phyloP scores from a whole-genome alignment of 495 filamentous ascomycete species.

The Astrocystis sublimbata region DNA sequence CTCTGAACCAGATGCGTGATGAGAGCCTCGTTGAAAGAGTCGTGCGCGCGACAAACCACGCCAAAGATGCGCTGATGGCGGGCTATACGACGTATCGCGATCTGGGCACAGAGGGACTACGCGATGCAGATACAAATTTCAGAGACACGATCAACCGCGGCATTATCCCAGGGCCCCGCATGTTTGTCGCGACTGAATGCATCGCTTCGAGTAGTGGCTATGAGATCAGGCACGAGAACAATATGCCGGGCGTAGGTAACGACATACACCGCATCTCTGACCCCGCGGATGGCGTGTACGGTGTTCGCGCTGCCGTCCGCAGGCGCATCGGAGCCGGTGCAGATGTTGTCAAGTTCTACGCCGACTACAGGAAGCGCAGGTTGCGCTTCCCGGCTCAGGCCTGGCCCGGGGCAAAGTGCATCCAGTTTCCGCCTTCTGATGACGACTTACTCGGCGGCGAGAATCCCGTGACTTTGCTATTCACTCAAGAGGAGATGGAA shows the following conservation, averaged over 20 bases:
- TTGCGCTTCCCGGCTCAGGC: slow-evolving; percentile 45
- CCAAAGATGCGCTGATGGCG: slow-evolving; percentile 49
- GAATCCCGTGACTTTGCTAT: slow-evolving; percentile 47
- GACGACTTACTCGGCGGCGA: slow-evolving; percentile 31
- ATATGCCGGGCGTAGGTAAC: slow-evolving; percentile 26
- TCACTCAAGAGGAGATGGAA: slow-evolving; percentile 53
- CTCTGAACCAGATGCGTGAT: slow-evolving; percentile 52
- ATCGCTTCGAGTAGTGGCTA: slow-evolving; percentile 52
- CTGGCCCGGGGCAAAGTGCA: slow-evolving; percentile 23
- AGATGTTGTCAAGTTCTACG: slow-evolving; percentile 56
- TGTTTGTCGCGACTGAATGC: slow-evolving; percentile 54
- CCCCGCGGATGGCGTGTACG: slow-evolving; percentile 45
- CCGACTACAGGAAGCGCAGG: slow-evolving; percentile 50
- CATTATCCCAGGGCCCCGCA: slow-evolving; percentile 51
- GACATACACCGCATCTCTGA: slow-evolving; percentile 44
- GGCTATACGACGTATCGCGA: slow-evolving; percentile 59
- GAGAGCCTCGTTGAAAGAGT: slow-evolving; percentile 50
- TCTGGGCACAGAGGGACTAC: slow-evolving; percentile 52
- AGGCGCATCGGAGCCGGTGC: slow-evolving; percentile 50
- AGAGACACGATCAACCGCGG: slow-evolving; percentile 52
- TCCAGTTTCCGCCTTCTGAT: slow-evolving; percentile 24
- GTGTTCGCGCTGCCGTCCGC: slow-evolving; percentile 48
- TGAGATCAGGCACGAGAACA: slow-evolving; percentile 49
- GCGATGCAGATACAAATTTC: slow-evolving; percentile 45
- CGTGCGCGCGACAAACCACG: slow-evolving; percentile 54